These are phyloP conservation scores for Bonia amplexicaulis DNA, from an alignment of 176 grass and related monocot genomes.

Conservation along the genomic window DNA sequence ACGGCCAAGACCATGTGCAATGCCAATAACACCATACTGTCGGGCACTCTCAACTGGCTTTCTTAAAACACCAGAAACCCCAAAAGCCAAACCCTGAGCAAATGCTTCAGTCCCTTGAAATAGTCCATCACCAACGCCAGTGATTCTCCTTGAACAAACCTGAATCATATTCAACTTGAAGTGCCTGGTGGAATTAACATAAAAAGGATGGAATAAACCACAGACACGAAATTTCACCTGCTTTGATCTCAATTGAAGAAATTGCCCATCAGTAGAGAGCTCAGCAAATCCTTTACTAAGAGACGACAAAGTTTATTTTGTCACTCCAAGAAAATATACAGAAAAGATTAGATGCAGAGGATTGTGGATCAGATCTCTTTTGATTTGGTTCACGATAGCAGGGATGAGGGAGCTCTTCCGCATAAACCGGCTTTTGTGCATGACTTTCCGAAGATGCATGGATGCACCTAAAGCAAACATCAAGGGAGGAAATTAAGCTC, in stretches of 20 bases:
- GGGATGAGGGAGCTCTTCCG: slow-evolving; percentile 73
- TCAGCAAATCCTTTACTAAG: slow-evolving; percentile 98
- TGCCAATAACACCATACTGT: slow-evolving; percentile 80
- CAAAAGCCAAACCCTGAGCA: slow-evolving; percentile 96
- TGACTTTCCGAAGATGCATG: slow-evolving; percentile 56
- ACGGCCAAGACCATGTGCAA: slow-evolving; percentile 86
- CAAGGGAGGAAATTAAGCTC: slow-evolving; percentile 3
- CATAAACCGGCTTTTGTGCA: slow-evolving; percentile 81
- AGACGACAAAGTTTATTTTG: slow-evolving; percentile 94
- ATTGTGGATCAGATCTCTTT: slow-evolving; percentile 95
- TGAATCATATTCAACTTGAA: slow-evolving; percentile 34
- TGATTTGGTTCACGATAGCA: slow-evolving; percentile 77
- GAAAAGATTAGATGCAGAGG: slow-evolving; percentile 96
- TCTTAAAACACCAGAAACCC: slow-evolving; percentile 90
- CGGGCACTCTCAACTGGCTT: slow-evolving; percentile 89
- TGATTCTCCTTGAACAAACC: slow-evolving; percentile 85
- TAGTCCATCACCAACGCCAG: slow-evolving; percentile 86
- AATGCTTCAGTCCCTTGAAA: slow-evolving; percentile 94
- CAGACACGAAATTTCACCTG: slow-evolving; percentile 52
- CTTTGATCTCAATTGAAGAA: slow-evolving; percentile 88
- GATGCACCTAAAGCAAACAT: slow-evolving; percentile 67
- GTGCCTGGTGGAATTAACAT: not conserved
- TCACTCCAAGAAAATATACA: slow-evolving; percentile 86
- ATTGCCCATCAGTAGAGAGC: slow-evolving; percentile 93
- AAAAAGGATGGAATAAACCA: slow-evolving; percentile 32